A percentile compares a stretch with the other conserved stretches of the same genome.
Evolutionary conservation across 257 asterid species (phyloP).

Genomic region (Dorcoceras hygrometricum): DNA sequence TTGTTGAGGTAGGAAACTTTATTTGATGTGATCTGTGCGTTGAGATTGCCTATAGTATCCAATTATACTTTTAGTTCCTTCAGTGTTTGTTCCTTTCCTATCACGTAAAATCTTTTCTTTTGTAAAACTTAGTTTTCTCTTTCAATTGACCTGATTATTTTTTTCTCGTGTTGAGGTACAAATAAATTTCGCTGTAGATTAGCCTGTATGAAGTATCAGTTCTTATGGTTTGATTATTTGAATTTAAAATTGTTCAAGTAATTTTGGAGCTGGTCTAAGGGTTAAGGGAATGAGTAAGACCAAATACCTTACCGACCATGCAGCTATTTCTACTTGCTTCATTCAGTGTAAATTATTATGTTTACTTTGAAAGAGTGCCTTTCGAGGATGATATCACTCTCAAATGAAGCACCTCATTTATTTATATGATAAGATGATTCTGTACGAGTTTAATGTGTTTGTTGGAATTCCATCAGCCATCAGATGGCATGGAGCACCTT

Average conservation of each 20-base stretch:
- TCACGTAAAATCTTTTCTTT: neutral
- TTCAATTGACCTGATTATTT: neutral
- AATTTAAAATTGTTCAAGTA: slow-evolving; percentile 4
- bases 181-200: too few relatives aligned
- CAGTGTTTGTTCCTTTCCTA: neutral
- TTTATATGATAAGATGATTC: too few relatives aligned
- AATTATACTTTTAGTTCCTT: slow-evolving; percentile 8
- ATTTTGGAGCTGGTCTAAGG: neutral
- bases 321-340: neutral
- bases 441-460: too few relatives aligned
- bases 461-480: too few relatives aligned
- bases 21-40: slow-evolving; percentile 4
- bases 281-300: neutral
- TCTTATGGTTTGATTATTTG: slow-evolving; percentile 2
- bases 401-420: too few relatives aligned
- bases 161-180: neutral
- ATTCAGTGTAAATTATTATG: neutral
- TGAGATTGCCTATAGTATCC: slow-evolving; percentile 14
- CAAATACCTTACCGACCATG: neutral
- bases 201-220: neutral
- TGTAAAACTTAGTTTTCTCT: neutral
- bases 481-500: neutral
- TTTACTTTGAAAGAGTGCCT: neutral
- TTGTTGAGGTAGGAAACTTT: slow-evolving; percentile 70
- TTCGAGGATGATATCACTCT: too few relatives aligned